phyloP scores from a whole-genome alignment of 768 basidiomycete species.

The Suillus paluster region DNA sequence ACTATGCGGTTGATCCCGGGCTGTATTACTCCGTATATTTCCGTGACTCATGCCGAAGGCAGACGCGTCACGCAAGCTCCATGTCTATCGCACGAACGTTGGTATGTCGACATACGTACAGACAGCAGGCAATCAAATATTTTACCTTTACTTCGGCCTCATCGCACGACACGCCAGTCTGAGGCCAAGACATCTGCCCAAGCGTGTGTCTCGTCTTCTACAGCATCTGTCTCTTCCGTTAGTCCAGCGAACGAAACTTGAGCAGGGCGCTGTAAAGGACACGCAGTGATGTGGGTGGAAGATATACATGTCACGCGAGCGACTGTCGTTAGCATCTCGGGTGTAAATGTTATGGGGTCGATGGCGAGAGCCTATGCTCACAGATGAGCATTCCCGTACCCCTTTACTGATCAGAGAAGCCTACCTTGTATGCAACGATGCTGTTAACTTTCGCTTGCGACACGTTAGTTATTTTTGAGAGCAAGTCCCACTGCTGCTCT shows the following conservation, averaged over 20 bases:
- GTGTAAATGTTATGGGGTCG: slow-evolving; percentile 61
- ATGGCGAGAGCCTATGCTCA: slow-evolving; percentile 56
- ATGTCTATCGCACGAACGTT: not conserved
- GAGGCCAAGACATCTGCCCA: slow-evolving; percentile 34
- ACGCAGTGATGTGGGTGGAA: slow-evolving; percentile 21
- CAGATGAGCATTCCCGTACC: not conserved
- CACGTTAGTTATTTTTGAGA: slow-evolving; percentile 26
- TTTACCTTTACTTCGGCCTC: slow-evolving; percentile 17
- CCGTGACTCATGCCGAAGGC: slow-evolving; percentile 15
- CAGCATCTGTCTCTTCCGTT: slow-evolving; percentile 22
- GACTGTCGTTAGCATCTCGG: slow-evolving; percentile 57
- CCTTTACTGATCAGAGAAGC: slow-evolving; percentile 12
- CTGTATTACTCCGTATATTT: not conserved
- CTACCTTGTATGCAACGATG: slow-evolving; percentile 56
- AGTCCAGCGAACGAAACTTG: slow-evolving; percentile 34
- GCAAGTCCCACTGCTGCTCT: slow-evolving; percentile 20
- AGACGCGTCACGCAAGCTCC: slow-evolving; percentile 10
- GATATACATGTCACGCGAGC: slow-evolving; percentile 39
- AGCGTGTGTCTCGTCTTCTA: slow-evolving; percentile 23
- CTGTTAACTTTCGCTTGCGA: slow-evolving; percentile 34
- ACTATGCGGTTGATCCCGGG: slow-evolving; percentile 27
- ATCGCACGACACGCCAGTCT: slow-evolving; percentile 38
- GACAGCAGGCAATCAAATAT: not conserved
- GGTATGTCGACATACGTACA: not conserved
- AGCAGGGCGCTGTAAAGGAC: slow-evolving; percentile 19